These are phyloP conservation scores for Exophiala lecanii-corni DNA, from an alignment of 2,329 filamentous ascomycete genomes.

Conservation along the genomic window DNA sequence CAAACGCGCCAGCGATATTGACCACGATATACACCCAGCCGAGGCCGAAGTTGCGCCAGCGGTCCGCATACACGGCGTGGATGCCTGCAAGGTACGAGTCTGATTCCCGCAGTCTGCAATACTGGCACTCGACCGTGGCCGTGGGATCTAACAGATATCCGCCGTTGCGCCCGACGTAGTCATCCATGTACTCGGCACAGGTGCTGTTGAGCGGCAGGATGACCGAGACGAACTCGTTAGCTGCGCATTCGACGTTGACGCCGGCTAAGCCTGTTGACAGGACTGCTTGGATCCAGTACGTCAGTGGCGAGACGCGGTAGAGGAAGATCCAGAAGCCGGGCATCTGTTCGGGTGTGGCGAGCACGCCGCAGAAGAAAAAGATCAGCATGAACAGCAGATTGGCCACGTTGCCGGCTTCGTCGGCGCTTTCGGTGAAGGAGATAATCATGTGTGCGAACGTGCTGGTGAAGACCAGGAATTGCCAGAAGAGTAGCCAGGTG, in stretches of 20 bases:
- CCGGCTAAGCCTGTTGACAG: constrained; percentile 66
- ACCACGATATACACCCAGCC: constrained; percentile 63
- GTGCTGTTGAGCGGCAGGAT: constrained; percentile 53
- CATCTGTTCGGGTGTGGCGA: constrained; percentile 54
- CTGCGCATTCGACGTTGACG: constrained; percentile 59
- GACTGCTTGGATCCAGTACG: constrained; percentile 73
- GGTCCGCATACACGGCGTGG: constrained; percentile 41
- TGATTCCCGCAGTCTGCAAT: constrained; percentile 25
- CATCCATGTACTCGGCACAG: constrained; percentile 55
- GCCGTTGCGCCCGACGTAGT: constrained; percentile 42
- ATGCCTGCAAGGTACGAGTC: constrained; percentile 44
- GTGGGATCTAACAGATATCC: constrained; percentile 51
- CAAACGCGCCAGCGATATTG: constrained; percentile 55
- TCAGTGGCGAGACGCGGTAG: constrained; percentile 75
- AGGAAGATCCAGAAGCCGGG: constrained; percentile 75
- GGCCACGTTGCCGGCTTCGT: constrained; percentile 60
- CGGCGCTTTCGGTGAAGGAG: constrained; percentile 66
- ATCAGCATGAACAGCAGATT: constrained; percentile 57
- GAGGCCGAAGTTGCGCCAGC: constrained; percentile 66
- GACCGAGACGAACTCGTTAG: constrained; percentile 64
- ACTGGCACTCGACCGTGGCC: constrained; percentile 25
- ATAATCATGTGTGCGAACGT: constrained; percentile 70
- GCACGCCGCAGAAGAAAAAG: constrained; percentile 57
- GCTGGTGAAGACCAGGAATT: constrained; percentile 65
- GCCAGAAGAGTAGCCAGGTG: constrained; percentile 58